Base-by-base conservation (phyloP, 2,329 filamentous ascomycete genomes). In the Aureobasidium sp. region DNA sequence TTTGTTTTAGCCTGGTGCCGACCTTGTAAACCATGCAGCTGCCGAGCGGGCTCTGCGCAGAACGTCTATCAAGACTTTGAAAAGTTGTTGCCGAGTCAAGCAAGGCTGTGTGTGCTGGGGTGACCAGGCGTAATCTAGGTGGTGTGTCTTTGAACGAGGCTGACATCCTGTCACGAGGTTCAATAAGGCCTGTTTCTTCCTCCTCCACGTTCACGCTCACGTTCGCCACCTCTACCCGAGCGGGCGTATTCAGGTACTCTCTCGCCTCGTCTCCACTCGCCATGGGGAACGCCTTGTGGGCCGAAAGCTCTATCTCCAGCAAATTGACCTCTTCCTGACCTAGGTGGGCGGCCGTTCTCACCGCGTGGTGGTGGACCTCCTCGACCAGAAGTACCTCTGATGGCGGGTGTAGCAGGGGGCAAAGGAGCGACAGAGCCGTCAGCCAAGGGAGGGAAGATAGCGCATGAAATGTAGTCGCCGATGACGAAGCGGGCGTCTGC, bases 401-500 rank as follows among this genome's bases (percentile, higher is more conserved):
- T 37, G 77, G 74, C 32, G 80, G 78, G 27, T 11, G 63, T 63
- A 11, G 77, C 77, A 13, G 81, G 78, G n/a, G 82, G 77, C 10
- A 77, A 68, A 41, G 88, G 84, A 47, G 86, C 86, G 42, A 95
- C 86, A 36, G 83, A 83, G 0, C 91, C 91, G 71, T 93, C 88
- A 36, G 83, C 77, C 30, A 89, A 76, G 0, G 90, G 90, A 45
- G 90, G 86, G 61, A 93, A 78, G 63, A 96, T 86, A 5, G 90
- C 89, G 72, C 90, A 93, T 62, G 88, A 87, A 44, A 97, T 81
- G 70, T 89, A 96, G 74, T 97, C 93, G 0, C 93, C 93, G 65
- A 94, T 88, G 11, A 96, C 88, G 69, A 96, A 96, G 27, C 87
- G 83, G 37, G 84, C 86, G 59, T 95, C 90, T 41, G 80, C 80